phyloP scores from a whole-genome alignment of 78 protist genomes.

The Dictyostelium brefeldianum region DNA sequence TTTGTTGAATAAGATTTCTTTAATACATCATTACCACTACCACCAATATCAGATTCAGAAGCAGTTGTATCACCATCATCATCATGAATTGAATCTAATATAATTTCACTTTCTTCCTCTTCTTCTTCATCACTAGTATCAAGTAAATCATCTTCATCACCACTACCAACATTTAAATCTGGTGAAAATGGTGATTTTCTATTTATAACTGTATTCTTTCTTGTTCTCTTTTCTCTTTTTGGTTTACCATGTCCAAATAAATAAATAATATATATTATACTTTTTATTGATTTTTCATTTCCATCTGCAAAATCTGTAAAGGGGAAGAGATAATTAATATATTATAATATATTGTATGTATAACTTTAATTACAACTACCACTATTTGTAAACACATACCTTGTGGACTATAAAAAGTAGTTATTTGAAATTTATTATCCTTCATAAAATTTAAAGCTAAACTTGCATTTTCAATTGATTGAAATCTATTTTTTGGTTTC shows the following conservation, averaged over 20 bases:
- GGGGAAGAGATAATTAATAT: background rate
- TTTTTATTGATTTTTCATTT: slow-evolving; percentile 46
- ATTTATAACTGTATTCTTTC: background rate
- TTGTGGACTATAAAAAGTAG: slow-evolving; percentile 40
- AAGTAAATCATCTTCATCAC: background rate
- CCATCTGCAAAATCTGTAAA: slow-evolving; percentile 69
- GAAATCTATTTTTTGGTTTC: slow-evolving; percentile 52
- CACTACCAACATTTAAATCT: background rate
- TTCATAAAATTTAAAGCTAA: slow-evolving; percentile 63
- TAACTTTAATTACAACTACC: too few species aligned
- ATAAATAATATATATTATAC: slow-evolving; percentile 65
- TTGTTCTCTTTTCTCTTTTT: background rate
- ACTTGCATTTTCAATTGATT: slow-evolving; percentile 61
- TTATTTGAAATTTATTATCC: background rate
- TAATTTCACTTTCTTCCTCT: background rate
- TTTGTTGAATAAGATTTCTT: background rate
- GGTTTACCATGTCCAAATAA: slow-evolving; percentile 11
- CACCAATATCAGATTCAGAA: slow-evolving; percentile 5
- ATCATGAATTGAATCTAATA: background rate
- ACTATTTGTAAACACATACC: too few species aligned
- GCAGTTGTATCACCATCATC: slow-evolving; percentile 24
- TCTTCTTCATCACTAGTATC: background rate
- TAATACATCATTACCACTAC: background rate
- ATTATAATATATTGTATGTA: background rate
- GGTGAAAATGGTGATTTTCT: background rate